Evolutionary conservation across 805 yeast species (phyloP).

Genomic region (Hanseniaspora lachancei): DNA sequence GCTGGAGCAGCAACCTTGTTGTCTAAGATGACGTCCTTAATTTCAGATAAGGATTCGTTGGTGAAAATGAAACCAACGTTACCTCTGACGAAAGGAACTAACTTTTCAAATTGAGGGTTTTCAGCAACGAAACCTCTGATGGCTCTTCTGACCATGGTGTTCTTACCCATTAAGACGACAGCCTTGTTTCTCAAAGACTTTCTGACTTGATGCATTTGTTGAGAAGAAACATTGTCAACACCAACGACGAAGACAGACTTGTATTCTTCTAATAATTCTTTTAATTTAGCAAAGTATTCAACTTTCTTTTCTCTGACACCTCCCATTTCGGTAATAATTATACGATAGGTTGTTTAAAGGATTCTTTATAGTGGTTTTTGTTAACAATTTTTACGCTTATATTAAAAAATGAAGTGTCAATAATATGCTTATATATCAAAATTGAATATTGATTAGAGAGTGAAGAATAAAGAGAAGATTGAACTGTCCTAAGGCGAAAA

Average conservation of each 20-base stretch:
- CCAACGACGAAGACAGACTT: conserved; percentile 97
- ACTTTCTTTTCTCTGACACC: conserved; percentile 95
- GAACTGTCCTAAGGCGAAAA: no score
- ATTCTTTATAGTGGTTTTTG: conserved; percentile 12
- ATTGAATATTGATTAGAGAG: background rate
- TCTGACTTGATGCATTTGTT: conserved; percentile 99
- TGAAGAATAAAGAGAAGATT: background rate
- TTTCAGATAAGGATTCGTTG: conserved; percentile 79
- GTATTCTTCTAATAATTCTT: conserved; percentile 91
- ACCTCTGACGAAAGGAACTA: conserved; percentile 91
- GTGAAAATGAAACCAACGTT: conserved; percentile 99
- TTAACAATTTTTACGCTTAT: background rate
- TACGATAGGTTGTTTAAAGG: conserved; percentile 91
- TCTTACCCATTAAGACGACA: conserved; percentile 98
- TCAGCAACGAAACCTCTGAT: conserved; percentile 89
- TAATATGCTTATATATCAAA: no score
- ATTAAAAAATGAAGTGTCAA: no score
- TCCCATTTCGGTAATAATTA: conserved; percentile 89
- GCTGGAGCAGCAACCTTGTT: conserved; percentile 99
- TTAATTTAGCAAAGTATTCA: conserved; percentile 90
- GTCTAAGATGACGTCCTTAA: conserved; percentile 75
- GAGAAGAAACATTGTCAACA: conserved; percentile 99
- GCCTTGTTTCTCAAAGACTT: conserved; percentile 89
- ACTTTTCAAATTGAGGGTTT: conserved; percentile 89
- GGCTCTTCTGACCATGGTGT: conserved; percentile 99